These are phyloP conservation scores for Ophiostoma montium DNA, from an alignment of 2,329 filamentous ascomycete species.

Conservation along the genomic window DNA sequence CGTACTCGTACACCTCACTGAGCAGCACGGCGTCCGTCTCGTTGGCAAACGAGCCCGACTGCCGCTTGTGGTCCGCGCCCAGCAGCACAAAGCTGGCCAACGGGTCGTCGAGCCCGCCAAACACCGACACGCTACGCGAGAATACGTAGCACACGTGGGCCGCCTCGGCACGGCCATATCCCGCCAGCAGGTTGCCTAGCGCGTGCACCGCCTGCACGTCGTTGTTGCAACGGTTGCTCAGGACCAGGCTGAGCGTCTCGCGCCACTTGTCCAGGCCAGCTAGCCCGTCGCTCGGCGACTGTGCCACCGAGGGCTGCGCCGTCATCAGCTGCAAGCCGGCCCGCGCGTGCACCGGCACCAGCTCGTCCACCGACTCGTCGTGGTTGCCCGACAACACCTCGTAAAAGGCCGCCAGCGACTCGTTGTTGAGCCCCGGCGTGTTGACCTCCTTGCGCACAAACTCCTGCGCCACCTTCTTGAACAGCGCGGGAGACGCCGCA, in stretches of 20 bases:
- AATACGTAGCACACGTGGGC: slow-evolving; percentile 92
- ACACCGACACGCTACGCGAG: slow-evolving; percentile 53
- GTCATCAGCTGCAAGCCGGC: slow-evolving; percentile 86
- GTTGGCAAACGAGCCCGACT: slow-evolving; percentile 56
- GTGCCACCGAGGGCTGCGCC: slow-evolving; percentile 45
- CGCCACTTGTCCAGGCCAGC: slow-evolving; percentile 88
- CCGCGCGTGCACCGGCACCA: slow-evolving; percentile 83
- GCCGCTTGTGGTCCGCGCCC: slow-evolving; percentile 65
- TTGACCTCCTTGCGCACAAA: slow-evolving; percentile 94
- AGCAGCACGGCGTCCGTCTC: slow-evolving; percentile 80
- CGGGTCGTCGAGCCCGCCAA: slow-evolving; percentile 73
- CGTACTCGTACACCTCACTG: slow-evolving; percentile 94
- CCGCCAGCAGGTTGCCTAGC: slow-evolving; percentile 66
- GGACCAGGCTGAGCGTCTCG: slow-evolving; percentile 71
- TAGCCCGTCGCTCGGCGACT: slow-evolving; percentile 59
- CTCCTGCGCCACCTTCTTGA: slow-evolving; percentile 88
- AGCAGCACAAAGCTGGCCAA: slow-evolving; percentile 62
- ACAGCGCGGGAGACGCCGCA: slow-evolving; percentile 64
- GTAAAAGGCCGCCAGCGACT: slow-evolving; percentile 82
- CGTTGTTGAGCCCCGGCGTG: slow-evolving; percentile 61
- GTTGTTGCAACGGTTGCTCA: slow-evolving; percentile 74
- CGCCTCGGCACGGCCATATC: slow-evolving; percentile 80
- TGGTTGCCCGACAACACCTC: slow-evolving; percentile 87
- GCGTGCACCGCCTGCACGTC: slow-evolving; percentile 67
- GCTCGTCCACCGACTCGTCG: slow-evolving; percentile 88